Evolutionary conservation across 2,329 filamentous ascomycete species (phyloP).

Genomic region (Didymella exigua): DNA sequence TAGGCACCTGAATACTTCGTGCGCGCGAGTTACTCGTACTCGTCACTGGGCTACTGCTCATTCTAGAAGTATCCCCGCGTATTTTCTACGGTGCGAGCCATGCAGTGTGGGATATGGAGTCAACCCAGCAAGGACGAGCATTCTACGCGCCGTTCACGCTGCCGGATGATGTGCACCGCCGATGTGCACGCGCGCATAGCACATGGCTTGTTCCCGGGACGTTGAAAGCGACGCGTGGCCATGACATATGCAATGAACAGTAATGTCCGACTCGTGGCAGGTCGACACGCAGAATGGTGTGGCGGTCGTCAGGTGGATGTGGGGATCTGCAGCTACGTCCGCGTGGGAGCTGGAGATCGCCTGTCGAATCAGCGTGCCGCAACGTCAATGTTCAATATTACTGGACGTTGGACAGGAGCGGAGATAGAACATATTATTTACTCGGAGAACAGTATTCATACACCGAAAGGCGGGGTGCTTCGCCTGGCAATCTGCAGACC

Average conservation of each 20-base stretch:
- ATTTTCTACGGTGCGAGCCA: not conserved
- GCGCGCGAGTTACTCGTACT: slow-evolving; percentile 2
- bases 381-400: not conserved
- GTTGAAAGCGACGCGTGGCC: slow-evolving; percentile 26
- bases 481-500: slow-evolving; percentile 16
- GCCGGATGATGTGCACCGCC: slow-evolving; percentile 7
- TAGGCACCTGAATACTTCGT: not conserved
- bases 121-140: not conserved
- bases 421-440: slow-evolving; percentile 28
- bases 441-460: slow-evolving; percentile 22
- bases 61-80: not conserved
- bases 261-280: slow-evolving; percentile 7
- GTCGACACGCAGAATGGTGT: not conserved
- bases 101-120: not conserved
- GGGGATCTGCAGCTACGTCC: slow-evolving; percentile 4
- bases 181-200: not conserved
- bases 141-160: not conserved
- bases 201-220: slow-evolving; percentile 12
- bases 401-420: not conserved
- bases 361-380: not conserved
- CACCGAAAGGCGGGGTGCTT: slow-evolving; percentile 19
- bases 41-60: not conserved
- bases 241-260: slow-evolving; percentile 15
- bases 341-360: slow-evolving; percentile 2
- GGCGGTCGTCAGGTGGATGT: not conserved